A percentile compares a stretch with the other conserved stretches of the same genome.
phyloP scores from a whole-genome alignment of 164 flowering plant species.

The Echeveria elegans region DNA sequence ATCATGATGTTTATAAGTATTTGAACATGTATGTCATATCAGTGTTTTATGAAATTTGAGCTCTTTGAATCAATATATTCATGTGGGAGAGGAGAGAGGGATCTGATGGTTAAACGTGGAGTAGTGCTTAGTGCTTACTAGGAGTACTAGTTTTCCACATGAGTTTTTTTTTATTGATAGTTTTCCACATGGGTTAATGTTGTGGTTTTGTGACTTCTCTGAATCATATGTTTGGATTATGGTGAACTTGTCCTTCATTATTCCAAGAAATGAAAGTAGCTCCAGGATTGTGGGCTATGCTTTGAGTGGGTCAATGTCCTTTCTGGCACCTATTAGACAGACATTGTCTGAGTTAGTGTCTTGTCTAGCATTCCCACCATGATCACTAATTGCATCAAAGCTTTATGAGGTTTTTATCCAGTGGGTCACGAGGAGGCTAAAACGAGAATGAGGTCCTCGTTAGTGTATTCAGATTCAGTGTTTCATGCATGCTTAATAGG shows the following conservation, averaged over 20 bases:
- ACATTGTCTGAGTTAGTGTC: conserved; percentile 1
- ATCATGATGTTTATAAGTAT: neutral
- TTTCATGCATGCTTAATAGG: neutral
- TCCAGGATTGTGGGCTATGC: neutral
- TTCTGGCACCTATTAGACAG: conserved; percentile 1
- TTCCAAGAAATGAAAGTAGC: conserved; percentile 6
- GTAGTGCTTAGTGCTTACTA: too few relatives aligned
- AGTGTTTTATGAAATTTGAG: neutral
- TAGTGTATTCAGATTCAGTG: neutral
- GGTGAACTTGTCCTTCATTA: neutral
- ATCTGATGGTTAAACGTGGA: neutral
- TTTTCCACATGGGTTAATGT: conserved; percentile 1
- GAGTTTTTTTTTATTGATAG: too few relatives aligned
- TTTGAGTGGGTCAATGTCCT: conserved; percentile 1
- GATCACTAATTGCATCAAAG: neutral
- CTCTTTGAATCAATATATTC: neutral
- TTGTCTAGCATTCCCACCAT: conserved; percentile 2
- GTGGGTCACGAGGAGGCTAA: neutral
- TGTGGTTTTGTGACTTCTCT: neutral
- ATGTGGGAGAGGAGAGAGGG: neutral
- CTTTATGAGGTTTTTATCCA: neutral
- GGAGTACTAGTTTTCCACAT: neutral
- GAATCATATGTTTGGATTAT: neutral
- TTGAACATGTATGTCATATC: conserved; percentile 5
- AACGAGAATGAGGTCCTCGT: neutral